Base-by-base conservation (phyloP, 2,329 filamentous ascomycete genomes). In the Hypoxylon sp. region DNA sequence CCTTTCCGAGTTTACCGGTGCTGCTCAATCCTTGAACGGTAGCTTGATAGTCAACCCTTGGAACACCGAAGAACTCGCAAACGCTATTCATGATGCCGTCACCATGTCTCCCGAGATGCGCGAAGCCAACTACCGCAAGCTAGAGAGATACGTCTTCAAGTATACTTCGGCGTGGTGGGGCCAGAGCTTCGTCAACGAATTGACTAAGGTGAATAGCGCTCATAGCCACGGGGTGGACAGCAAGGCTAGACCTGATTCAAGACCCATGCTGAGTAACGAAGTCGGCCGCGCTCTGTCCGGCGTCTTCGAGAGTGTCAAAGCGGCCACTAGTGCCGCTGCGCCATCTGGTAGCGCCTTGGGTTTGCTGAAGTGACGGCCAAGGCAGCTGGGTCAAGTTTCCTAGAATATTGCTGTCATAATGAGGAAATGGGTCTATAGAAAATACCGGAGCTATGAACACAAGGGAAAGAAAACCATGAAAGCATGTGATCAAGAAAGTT, bases 101-200 rank as follows among this genome's bases (percentile, higher is more conserved):
- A 97, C 94, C 57, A 97, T 98, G 93, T 91, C 91, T 55, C 89
- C 93, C 16, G 94, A 97, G 79, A 91, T 96, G 80, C 89, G 93
- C 55, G 89, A 90, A 64, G 83, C 90, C 61, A 97, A 97, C 80
- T 97, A 93, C 81, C 88, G 91, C 76, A 97, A 97, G 79, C 84
- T 99, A 63, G 92, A 96, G 76, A 92, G 92, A 80, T 98, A 98
- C 76, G 93, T 98, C 64, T 95, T 94, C 80, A 97, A 97, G 82
- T 98, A 97, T 81, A 99, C 96, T 1, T 96, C 93, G 77, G 92
- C 94, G 8, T 97, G 96, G 90, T 98, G 95, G 95, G 95, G 95
- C 24, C 88, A 94, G 77, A 94, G 91, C 70, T 98, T 98, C 76
- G 93, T 97, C 52, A 87, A 87, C 11, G 95, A 97, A 79, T 85